phyloP scores from a whole-genome alignment of 225 moss, liverwort and hornwort genomes.

The Neckera pumila region DNA sequence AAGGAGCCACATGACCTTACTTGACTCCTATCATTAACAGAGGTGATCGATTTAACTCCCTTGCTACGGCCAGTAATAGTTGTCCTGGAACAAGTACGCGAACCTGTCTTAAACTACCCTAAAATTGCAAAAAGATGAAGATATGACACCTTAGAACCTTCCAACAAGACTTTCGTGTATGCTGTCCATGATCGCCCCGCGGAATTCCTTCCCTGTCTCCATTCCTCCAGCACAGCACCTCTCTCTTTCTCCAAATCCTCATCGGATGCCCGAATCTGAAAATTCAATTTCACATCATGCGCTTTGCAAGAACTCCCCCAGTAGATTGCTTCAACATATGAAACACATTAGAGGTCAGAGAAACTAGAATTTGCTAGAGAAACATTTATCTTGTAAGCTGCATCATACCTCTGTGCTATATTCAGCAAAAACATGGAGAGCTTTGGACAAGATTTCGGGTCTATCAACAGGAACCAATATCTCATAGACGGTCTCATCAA shows the following conservation, averaged over 20 bases:
- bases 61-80: background rate
- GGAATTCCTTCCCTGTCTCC: conserved; percentile 48
- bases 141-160: conserved; percentile 65
- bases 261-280: conserved; percentile 60
- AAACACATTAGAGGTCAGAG: background rate
- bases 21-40: background rate
- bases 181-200: conserved; percentile 49
- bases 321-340: background rate
- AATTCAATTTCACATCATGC: background rate
- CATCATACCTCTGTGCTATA: conserved; percentile 55
- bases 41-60: background rate
- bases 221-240: conserved; percentile 79
- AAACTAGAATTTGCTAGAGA: background rate
- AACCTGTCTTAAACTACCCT: background rate
- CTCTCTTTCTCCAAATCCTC: conserved; percentile 87
- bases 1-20: background rate
- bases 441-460: conserved; percentile 52
- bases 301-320: background rate
- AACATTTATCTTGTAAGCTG: background rate
- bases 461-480: conserved; percentile 70
- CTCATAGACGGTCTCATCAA: conserved; percentile 65
- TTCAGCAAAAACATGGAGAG: conserved; percentile 66
- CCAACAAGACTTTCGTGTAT: conserved; percentile 45
- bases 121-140: background rate
- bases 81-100: background rate